Percentiles rank a stretch among this genome's conserved stretches.
Evolutionary conservation across 352 stramenopile species (phyloP).

Genomic region (Pythium plurisporium): DNA sequence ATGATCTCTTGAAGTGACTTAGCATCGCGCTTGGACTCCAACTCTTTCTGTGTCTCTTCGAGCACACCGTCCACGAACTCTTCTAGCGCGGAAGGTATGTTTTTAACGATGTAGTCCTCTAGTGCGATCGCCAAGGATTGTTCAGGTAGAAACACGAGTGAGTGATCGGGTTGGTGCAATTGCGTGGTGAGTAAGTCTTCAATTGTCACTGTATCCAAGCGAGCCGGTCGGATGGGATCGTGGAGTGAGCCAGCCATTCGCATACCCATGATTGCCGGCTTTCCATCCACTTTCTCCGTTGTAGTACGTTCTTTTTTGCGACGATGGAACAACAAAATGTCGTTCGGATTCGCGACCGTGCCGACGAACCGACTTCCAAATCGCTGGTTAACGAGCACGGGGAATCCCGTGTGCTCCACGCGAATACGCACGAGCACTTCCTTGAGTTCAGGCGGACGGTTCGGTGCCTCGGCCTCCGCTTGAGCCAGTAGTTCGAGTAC

Average conservation of each 20-base stretch:
- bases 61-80: slow-evolving; percentile 70
- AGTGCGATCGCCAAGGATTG: slow-evolving; percentile 59
- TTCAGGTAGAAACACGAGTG: slow-evolving; percentile 75
- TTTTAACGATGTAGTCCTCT: slow-evolving; percentile 81
- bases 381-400: slow-evolving; percentile 80
- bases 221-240: slow-evolving; percentile 56
- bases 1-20: slow-evolving; percentile 64
- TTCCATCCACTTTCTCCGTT: slow-evolving; percentile 28
- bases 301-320: slow-evolving; percentile 55
- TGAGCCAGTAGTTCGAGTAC: slow-evolving; percentile 70
- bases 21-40: slow-evolving; percentile 39
- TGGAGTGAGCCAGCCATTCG: slow-evolving; percentile 15
- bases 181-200: slow-evolving; percentile 73
- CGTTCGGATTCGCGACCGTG: slow-evolving; percentile 84
- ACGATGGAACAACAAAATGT: slow-evolving; percentile 81
- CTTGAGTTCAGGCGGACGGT: slow-evolving; percentile 28
- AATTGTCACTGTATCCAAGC: slow-evolving; percentile 62
- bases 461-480: slow-evolving; percentile 38
- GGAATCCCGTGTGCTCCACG: slow-evolving; percentile 88
- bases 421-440: slow-evolving; percentile 79
- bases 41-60: slow-evolving; percentile 64
- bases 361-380: slow-evolving; percentile 85
- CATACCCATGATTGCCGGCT: slow-evolving; percentile 26
- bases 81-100: slow-evolving; percentile 69
- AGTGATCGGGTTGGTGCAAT: slow-evolving; percentile 57